phyloP scores from a whole-genome alignment of 129 eudicot species.

The Calendula officinalis region DNA sequence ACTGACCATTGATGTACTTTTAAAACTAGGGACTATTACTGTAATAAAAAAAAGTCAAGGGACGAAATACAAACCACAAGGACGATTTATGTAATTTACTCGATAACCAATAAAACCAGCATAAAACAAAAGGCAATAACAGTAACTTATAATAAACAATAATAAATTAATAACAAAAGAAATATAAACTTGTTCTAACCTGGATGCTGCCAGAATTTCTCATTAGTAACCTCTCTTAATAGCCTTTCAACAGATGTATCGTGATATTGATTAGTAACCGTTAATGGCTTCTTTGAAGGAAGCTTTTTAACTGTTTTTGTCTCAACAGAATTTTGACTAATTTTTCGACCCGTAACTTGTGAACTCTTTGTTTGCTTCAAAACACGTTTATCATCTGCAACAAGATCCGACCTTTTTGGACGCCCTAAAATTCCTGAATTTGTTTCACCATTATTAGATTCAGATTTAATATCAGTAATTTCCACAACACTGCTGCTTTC shows the following conservation, averaged over 20 bases:
- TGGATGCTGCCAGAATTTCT: constrained; percentile 92
- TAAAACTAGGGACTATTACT: no score
- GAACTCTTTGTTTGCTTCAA: constrained; percentile 56
- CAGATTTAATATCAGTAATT: constrained; percentile 65
- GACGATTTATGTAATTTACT: neutral
- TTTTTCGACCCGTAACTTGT: constrained; percentile 53
- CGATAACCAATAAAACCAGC: neutral
- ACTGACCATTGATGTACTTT: no score
- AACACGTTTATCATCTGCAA: constrained; percentile 50
- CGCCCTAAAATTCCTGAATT: constrained; percentile 53
- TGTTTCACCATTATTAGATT: constrained; percentile 49
- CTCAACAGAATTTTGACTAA: constrained; percentile 53
- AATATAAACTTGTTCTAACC: constrained; percentile 42
- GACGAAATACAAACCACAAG: no score
- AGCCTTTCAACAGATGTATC: constrained; percentile 95
- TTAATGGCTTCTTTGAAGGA: constrained; percentile 72
- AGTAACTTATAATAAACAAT: constrained; percentile 5
- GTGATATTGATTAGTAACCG: constrained; percentile 50
- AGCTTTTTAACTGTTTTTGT: constrained; percentile 55
- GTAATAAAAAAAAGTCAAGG: no score
- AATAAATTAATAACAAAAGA: constrained; percentile 4
- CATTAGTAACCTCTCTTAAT: constrained; percentile 94
- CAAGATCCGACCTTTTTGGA: constrained; percentile 70
- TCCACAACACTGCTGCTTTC: constrained; percentile 65
- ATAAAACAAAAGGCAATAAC: neutral